Evolutionary conservation across 495 filamentous ascomycete genomes (phyloP).

Genomic region (Penicillium antarcticum): DNA sequence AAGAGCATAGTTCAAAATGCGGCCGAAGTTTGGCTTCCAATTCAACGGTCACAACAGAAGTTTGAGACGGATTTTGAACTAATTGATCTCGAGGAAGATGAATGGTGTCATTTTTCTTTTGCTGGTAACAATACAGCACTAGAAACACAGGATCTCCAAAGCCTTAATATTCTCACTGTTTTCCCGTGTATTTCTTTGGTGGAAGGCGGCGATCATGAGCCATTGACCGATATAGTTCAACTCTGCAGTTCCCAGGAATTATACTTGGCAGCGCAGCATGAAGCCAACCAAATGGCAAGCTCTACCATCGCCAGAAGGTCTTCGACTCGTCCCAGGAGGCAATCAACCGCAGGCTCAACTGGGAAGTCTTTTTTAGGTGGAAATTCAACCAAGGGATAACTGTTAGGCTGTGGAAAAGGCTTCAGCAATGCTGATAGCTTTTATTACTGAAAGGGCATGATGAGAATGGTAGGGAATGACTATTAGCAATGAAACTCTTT

Average conservation of each 20-base stretch:
- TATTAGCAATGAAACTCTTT: too few relatives aligned
- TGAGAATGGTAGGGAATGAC: too few relatives aligned
- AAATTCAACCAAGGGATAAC: not conserved
- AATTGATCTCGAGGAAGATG: conserved; percentile 4
- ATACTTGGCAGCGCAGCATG: conserved; percentile 3
- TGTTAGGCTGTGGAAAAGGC: too few relatives aligned
- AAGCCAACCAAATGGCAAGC: conserved; percentile 4
- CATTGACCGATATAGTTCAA: conserved; percentile 4
- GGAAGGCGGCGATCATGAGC: conserved; percentile 3
- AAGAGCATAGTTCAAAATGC: conserved; percentile 8
- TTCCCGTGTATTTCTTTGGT: conserved; percentile 12
- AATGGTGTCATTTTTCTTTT: conserved; percentile 11
- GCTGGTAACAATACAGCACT: conserved; percentile 1
- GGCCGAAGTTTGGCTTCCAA: conserved; percentile 8
- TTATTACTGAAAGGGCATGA: too few relatives aligned
- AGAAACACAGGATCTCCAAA: not conserved
- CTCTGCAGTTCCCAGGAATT: conserved; percentile 8
- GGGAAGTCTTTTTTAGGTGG: conserved; percentile 10
- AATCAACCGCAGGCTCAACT: conserved; percentile 6
- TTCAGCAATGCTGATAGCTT: too few relatives aligned
- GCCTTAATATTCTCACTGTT: conserved; percentile 10
- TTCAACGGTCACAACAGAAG: conserved; percentile 10
- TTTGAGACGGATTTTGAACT: conserved; percentile 14
- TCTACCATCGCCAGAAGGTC: not conserved
- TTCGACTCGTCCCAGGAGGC: conserved; percentile 6